Conservation (phyloP, 2,329 filamentous ascomycete species). For the Alternaria atra region DNA sequence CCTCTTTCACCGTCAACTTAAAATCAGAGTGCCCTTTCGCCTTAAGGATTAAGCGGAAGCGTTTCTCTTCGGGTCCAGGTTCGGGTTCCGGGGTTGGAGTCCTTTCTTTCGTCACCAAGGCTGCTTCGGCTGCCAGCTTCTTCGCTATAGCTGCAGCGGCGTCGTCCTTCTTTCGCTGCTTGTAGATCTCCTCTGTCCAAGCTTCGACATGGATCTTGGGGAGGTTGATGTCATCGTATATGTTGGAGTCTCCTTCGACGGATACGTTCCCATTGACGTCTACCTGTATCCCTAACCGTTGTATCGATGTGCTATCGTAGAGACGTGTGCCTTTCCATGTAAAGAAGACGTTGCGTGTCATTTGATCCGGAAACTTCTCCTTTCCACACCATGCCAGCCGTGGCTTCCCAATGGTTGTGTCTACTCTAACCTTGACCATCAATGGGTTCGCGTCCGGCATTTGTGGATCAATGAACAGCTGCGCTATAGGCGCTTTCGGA, state of each 20-base stretch:
- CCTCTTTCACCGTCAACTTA: slow-evolving; percentile 59
- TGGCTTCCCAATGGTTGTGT: slow-evolving; percentile 72
- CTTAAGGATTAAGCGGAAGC: slow-evolving; percentile 61
- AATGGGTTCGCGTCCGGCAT: slow-evolving; percentile 69
- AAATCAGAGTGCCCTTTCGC: slow-evolving; percentile 62
- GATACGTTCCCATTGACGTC: slow-evolving; percentile 52
- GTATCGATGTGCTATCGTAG: slow-evolving; percentile 74
- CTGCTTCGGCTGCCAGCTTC: slow-evolving; percentile 52
- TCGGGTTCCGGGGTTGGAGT: slow-evolving; percentile 29
- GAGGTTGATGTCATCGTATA: slow-evolving; percentile 60
- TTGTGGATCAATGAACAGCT: slow-evolving; percentile 73
- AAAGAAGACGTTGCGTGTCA: slow-evolving; percentile 70
- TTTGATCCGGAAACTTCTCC: slow-evolving; percentile 63
- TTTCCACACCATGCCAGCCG: slow-evolving; percentile 73
- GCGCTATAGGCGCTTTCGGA: slow-evolving; percentile 54
- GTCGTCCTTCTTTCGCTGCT: slow-evolving; percentile 57
- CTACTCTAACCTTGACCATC: slow-evolving; percentile 71
- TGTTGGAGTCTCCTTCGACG: slow-evolving; percentile 54
- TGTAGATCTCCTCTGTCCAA: slow-evolving; percentile 73
- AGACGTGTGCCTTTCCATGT: slow-evolving; percentile 79
- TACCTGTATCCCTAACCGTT: slow-evolving; percentile 58
- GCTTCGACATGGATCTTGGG: slow-evolving; percentile 77
- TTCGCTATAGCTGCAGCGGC: slow-evolving; percentile 37
- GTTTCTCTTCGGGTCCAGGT: slow-evolving; percentile 29
- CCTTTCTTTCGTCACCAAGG: slow-evolving; percentile 23